These are phyloP conservation scores for Eucalyptus caleyi DNA, from an alignment of 345 rosid species.

Conservation along the genomic window DNA sequence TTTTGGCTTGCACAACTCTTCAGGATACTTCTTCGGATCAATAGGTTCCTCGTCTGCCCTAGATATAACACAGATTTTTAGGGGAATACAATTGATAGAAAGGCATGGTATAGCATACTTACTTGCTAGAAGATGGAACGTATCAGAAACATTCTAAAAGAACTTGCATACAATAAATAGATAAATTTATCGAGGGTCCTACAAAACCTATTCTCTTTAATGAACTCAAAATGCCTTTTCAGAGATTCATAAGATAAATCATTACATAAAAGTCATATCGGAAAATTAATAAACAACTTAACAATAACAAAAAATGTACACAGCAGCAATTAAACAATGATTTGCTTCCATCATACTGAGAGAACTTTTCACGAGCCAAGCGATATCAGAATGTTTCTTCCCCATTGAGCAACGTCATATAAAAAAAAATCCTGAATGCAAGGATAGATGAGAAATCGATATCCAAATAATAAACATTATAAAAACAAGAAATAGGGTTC, in stretches of 20 bases:
- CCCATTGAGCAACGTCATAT: background rate
- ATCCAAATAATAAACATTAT: too few species aligned
- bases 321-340: background rate
- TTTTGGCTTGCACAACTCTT: slow-evolving; percentile 58
- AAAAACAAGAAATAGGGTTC: too few species aligned
- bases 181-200: background rate
- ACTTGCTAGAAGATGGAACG: background rate
- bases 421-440: too few species aligned
- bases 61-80: background rate
- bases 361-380: background rate
- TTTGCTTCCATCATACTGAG: too few species aligned
- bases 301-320: background rate
- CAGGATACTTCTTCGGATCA: slow-evolving; percentile 45
- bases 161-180: background rate
- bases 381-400: background rate
- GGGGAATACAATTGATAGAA: background rate
- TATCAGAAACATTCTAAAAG: background rate
- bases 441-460: too few species aligned
- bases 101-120: background rate
- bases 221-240: background rate
- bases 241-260: background rate
- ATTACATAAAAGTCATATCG: background rate
- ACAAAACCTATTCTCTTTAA: background rate
- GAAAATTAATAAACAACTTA: background rate
- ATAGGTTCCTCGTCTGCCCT: slow-evolving; percentile 63